Base-by-base conservation (phyloP, 2,329 filamentous ascomycete genomes). In the Rhexocercosporidium sp. region DNA sequence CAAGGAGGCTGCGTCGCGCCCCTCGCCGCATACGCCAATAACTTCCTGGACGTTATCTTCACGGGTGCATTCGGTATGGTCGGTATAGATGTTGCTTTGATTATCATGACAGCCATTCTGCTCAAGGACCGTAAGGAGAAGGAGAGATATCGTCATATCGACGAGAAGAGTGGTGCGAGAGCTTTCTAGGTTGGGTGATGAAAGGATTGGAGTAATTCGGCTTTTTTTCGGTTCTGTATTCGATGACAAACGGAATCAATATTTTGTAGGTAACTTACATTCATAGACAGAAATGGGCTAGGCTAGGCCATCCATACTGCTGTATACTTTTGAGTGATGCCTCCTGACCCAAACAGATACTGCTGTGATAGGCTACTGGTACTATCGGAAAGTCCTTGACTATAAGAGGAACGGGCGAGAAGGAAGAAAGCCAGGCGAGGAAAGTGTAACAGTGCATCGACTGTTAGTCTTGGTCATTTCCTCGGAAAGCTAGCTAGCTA, bases 61-160 rank as follows among this genome's bases (percentile, higher is more conserved):
- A 96, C 92, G 0, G 88, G 88, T 27, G 84, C 91, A 64, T 96
- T 96, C 77, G 92, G 91, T 69, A 88, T 95, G 78, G 92, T 94
- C 69, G 92, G 88, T 65, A 78, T 93, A 70, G 89, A 94, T 75
- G 85, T 85, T 49, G 75, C 92, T 61, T 82, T 95, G 59, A 81
- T 95, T 71, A 81, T 95, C 65, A 86, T 88, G 72, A 88, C 90
- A 14, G 89, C 90, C 34, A 93, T 93, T 79, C 83, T 96, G 53
- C 83, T 93, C 74, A 94, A 94, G 84, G 90, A 93, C 74, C 88
- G 92, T 76, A 92, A 91, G 80, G 92, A 96, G 82, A 87, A 88
- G 75, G 89, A 92, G 79, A 85, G 92, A 67, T 96, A 93, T 81
- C 87, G 88, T 67, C 85, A 92, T 76, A 94, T 96, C 75, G 92